Evolutionary conservation across 768 basidiomycete genomes (phyloP).

Genomic region (Macrolepiota dolichaula): DNA sequence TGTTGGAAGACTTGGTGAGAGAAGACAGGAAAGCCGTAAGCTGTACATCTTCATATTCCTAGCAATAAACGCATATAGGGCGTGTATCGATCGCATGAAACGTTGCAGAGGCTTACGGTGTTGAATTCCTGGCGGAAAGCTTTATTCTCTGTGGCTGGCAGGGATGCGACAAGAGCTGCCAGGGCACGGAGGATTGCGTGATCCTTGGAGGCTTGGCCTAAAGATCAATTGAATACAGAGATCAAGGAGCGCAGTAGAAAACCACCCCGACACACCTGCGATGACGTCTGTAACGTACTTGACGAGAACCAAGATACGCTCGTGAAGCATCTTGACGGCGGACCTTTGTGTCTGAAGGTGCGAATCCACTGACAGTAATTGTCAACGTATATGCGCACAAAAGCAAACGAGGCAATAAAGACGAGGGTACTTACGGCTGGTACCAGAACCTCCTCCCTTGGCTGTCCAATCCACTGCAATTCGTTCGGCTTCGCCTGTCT

Average conservation of each 20-base stretch:
- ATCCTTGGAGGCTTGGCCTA: constrained; percentile 75
- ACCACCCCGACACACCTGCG: constrained; percentile 47
- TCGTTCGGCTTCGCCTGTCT: constrained; percentile 97
- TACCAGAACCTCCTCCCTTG: constrained; percentile 78
- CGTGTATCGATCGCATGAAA: neutral
- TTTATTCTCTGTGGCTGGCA: constrained; percentile 83
- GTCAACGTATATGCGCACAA: neutral
- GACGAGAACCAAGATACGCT: constrained; percentile 83
- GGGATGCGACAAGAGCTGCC: constrained; percentile 79
- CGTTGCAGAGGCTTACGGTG: constrained; percentile 49
- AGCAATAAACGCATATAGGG: constrained; percentile 3
- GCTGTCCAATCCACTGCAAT: constrained; percentile 98
- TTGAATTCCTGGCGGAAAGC: constrained; percentile 87
- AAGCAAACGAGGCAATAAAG: constrained; percentile 1
- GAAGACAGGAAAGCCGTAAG: constrained; percentile 85
- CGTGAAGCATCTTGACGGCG: constrained; percentile 95
- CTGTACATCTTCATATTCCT: constrained; percentile 98
- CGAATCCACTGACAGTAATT: constrained; percentile 65
- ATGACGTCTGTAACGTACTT: constrained; percentile 80
- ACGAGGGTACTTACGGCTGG: constrained; percentile 56
- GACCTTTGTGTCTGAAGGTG: constrained; percentile 90
- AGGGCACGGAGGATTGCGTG: constrained; percentile 81
- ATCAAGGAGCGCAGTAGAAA: neutral
- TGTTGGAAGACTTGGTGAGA: constrained; percentile 84
- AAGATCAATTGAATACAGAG: neutral